Evolutionary conservation across 139 green algal species (phyloP).

Genomic region (Pleodorina starrii): DNA sequence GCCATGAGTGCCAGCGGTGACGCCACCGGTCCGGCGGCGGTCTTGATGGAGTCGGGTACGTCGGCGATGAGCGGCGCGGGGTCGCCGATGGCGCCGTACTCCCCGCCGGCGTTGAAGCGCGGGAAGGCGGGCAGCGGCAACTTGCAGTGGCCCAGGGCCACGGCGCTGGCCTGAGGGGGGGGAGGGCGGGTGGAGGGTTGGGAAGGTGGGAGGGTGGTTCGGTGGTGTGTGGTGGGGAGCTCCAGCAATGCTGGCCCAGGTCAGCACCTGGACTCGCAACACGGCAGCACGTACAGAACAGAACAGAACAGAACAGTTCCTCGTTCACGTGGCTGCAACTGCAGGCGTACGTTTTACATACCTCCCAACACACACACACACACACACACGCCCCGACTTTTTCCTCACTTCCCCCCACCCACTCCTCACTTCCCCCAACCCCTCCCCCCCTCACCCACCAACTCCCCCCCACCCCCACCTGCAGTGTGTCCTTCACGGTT

Average conservation of each 20-base stretch:
- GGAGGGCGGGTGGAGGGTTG: neutral
- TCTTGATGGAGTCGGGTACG: slow-evolving; percentile 12
- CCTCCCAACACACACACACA: neutral
- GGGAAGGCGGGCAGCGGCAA: slow-evolving; percentile 59
- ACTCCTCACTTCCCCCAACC: neutral
- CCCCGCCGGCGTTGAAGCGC: slow-evolving; percentile 19
- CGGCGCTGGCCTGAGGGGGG: slow-evolving; percentile 36
- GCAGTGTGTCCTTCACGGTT: slow-evolving; percentile 67
- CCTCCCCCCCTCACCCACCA: neutral
- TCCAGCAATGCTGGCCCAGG: no score
- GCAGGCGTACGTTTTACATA: neutral
- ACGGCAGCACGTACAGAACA: no score
- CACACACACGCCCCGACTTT: neutral
- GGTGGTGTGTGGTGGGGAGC: no score
- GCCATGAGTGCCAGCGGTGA: slow-evolving; percentile 16
- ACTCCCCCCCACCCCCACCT: slow-evolving; percentile 41
- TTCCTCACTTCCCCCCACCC: neutral
- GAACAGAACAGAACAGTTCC: no score
- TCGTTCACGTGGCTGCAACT: no score
- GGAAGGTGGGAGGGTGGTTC: no score
- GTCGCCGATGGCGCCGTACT: slow-evolving; percentile 51
- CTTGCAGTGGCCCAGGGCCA: slow-evolving; percentile 60
- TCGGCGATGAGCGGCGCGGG: slow-evolving; percentile 45
- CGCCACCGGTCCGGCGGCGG: neutral
- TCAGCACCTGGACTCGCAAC: no score